Conservation (phyloP, 2,329 filamentous ascomycete genomes). For the Neofusicoccum laricinum region DNA sequence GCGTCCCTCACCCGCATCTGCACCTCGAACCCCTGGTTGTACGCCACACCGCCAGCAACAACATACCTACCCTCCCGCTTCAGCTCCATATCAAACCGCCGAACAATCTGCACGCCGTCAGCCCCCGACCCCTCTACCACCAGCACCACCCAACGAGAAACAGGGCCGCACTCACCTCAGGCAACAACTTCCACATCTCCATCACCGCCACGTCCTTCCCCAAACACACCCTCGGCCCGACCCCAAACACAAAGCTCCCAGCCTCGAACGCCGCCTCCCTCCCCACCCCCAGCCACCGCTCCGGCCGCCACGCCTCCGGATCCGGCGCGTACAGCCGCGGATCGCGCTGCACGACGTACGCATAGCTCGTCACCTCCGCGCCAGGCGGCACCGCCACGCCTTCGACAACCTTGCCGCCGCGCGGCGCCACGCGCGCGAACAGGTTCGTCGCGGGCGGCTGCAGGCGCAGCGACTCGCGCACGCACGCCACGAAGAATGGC, state of each 20-base stretch:
- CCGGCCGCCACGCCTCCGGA: conserved; percentile 40
- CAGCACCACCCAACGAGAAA: too few species aligned
- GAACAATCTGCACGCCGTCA: conserved; percentile 22
- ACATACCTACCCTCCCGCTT: conserved; percentile 25
- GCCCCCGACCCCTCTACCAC: neutral
- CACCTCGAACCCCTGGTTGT: conserved; percentile 27
- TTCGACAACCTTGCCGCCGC: conserved; percentile 35
- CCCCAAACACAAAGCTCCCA: conserved; percentile 29
- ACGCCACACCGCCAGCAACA: conserved; percentile 31
- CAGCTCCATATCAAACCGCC: conserved; percentile 29
- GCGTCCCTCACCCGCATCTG: conserved; percentile 2
- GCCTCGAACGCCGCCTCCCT: conserved; percentile 24
- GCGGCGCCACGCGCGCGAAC: conserved; percentile 45
- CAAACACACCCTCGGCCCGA: conserved; percentile 28
- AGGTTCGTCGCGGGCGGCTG: conserved; percentile 52
- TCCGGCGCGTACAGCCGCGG: conserved; percentile 36
- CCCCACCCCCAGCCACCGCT: conserved; percentile 35
- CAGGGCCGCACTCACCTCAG: too few species aligned
- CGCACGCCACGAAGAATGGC: conserved; percentile 48
- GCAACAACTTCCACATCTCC: conserved; percentile 32
- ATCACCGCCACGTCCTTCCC: conserved; percentile 32
- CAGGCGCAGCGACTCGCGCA: conserved; percentile 51
- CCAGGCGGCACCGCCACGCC: conserved; percentile 41
- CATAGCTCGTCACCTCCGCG: conserved; percentile 47
- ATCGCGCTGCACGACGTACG: conserved; percentile 49